These are phyloP conservation scores for Exsudoporus frostii DNA, from an alignment of 768 basidiomycete genomes.

Conservation along the genomic window DNA sequence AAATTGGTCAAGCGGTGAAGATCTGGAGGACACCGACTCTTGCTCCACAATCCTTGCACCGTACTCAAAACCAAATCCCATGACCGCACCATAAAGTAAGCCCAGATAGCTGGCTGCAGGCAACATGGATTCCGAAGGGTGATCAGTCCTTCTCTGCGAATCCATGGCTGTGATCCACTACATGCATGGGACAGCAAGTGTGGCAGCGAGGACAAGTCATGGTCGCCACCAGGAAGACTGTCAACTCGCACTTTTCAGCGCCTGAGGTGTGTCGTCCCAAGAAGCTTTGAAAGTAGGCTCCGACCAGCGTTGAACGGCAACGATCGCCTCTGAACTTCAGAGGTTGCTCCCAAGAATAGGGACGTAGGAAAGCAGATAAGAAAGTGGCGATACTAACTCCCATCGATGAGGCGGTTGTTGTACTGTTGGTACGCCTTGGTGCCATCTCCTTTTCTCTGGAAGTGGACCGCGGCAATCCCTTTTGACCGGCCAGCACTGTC, in stretches of 20 bases:
- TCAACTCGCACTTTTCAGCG: conserved; percentile 31
- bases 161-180: conserved; percentile 26
- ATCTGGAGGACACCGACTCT: conserved; percentile 27
- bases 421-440: conserved; percentile 91
- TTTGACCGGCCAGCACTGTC: conserved; percentile 85
- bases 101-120: conserved; percentile 25
- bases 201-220: conserved; percentile 30
- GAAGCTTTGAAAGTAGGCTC: conserved; percentile 18
- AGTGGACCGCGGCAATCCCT: conserved; percentile 84
- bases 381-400: conserved; percentile 90
- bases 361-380: conserved; percentile 36
- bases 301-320: conserved; percentile 24
- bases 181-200: conserved; percentile 12
- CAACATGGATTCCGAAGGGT: conserved; percentile 24
- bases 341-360: conserved; percentile 20
- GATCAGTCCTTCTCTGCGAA: conserved; percentile 27
- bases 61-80: conserved; percentile 30
- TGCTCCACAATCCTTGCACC: conserved; percentile 34
- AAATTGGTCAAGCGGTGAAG: conserved; percentile 35
- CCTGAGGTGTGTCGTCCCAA: conserved; percentile 26
- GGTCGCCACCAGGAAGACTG: conserved; percentile 27
- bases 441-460: conserved; percentile 84
- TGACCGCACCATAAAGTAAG: conserved; percentile 29
- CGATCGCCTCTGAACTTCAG: conserved; percentile 16
- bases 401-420: conserved; percentile 99